Percentiles rank a stretch among this genome's conserved stretches.
Evolutionary conservation across 805 yeast genomes (phyloP).

Genomic region (Ogataea angusta): DNA sequence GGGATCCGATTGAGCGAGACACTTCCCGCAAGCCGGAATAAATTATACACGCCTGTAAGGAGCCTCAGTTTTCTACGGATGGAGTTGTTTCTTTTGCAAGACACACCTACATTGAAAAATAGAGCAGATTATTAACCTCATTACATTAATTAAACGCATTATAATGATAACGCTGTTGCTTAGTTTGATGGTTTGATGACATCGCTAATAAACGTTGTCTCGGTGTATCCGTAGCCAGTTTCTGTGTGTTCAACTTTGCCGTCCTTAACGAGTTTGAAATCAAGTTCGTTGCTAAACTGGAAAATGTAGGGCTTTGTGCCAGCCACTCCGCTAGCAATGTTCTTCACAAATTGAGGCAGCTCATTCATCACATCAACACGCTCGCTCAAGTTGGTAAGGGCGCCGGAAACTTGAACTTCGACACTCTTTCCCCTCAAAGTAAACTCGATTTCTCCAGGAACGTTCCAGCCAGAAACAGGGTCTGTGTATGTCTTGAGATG

Average conservation of each 20-base stretch:
- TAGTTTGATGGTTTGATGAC: constrained; percentile 6
- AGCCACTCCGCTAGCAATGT: constrained; percentile 88
- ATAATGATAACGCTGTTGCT: background rate
- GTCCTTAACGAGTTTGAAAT: constrained; percentile 34
- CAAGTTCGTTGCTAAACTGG: constrained; percentile 73
- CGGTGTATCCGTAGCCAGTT: constrained; percentile 67
- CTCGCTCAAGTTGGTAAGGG: constrained; percentile 63
- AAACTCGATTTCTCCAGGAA: constrained; percentile 68
- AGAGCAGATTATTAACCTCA: constrained; percentile 3
- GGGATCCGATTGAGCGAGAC: constrained; percentile 7
- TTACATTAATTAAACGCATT: constrained; percentile 8
- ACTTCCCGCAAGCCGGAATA: constrained; percentile 1
- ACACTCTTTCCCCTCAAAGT: constrained; percentile 43
- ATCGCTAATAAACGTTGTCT: constrained; percentile 72
- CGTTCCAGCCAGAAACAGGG: constrained; percentile 89
- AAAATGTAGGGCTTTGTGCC: constrained; percentile 97
- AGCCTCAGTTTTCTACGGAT: background rate
- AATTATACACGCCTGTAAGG: background rate
- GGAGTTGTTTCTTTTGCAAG: constrained; percentile 1
- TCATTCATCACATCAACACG: constrained; percentile 98
- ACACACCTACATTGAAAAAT: background rate
- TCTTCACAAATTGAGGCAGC: constrained; percentile 90
- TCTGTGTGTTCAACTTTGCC: constrained; percentile 45
- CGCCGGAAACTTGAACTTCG: constrained; percentile 55
- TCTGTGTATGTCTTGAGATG: constrained; percentile 59